phyloP scores from a whole-genome alignment of 2,329 filamentous ascomycete species.

The Aspergillus unguis region DNA sequence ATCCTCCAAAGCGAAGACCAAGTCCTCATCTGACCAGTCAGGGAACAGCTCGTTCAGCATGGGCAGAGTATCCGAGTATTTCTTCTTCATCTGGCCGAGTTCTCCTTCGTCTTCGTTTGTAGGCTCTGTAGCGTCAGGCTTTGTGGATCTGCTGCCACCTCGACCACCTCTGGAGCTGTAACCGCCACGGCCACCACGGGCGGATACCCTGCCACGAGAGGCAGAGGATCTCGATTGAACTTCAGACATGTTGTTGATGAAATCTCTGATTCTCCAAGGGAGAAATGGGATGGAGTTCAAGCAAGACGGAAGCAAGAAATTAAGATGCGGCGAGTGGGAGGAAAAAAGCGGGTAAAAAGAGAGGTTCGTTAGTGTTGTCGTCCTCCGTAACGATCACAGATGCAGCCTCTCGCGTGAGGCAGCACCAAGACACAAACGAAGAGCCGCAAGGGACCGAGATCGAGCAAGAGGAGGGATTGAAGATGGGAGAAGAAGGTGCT shows the following conservation, averaged over 20 bases:
- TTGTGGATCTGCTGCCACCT: slow-evolving; percentile 64
- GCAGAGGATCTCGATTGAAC: slow-evolving; percentile 78
- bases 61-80: slow-evolving; percentile 73
- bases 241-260: slow-evolving; percentile 76
- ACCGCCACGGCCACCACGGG: slow-evolving; percentile 78
- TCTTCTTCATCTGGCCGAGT: slow-evolving; percentile 86
- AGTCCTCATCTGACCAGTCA: slow-evolving; percentile 92
- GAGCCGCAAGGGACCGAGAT: slow-evolving; percentile 23
- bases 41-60: slow-evolving; percentile 91
- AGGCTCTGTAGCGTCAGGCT: slow-evolving; percentile 69
- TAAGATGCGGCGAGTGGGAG: slow-evolving; percentile 30
- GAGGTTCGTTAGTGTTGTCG: slow-evolving; percentile 25
- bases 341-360: slow-evolving; percentile 27
- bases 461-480: slow-evolving; percentile 19
- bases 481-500: slow-evolving; percentile 15
- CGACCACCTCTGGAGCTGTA: slow-evolving; percentile 68
- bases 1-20: slow-evolving; percentile 90
- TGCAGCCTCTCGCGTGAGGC: slow-evolving; percentile 40
- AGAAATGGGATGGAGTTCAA: slow-evolving; percentile 24
- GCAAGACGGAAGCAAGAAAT: slow-evolving; percentile 28
- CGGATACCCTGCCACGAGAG: slow-evolving; percentile 83
- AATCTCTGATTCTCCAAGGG: slow-evolving; percentile 25
- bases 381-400: slow-evolving; percentile 27
- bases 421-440: slow-evolving; percentile 34
- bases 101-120: slow-evolving; percentile 79